A percentile compares a stretch with the other conserved stretches of the same genome.
phyloP scores from a whole-genome alignment of 163 green algal genomes.

The Smithsoniella earleae region DNA sequence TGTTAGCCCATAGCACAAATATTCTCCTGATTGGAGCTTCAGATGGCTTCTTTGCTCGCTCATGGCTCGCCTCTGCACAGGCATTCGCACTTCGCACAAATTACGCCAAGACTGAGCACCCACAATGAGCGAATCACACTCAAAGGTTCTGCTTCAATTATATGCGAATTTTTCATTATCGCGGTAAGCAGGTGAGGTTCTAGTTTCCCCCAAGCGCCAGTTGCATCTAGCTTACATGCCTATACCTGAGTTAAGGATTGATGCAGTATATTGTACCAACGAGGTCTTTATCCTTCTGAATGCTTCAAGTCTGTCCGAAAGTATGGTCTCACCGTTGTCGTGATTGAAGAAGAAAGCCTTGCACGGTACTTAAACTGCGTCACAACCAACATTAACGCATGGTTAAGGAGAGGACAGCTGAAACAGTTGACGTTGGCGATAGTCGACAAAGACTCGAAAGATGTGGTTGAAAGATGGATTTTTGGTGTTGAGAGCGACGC shows the following conservation, averaged over 20 bases:
- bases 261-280: slow-evolving; percentile 89
- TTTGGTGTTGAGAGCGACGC: slow-evolving; percentile 86
- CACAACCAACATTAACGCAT: slow-evolving; percentile 75
- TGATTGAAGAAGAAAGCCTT: slow-evolving; percentile 68
- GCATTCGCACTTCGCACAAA: no score
- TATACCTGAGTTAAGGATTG: no score
- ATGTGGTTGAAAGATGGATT: slow-evolving; percentile 91
- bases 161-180: slow-evolving; percentile 89
- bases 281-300: slow-evolving; percentile 91
- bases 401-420: slow-evolving; percentile 69
- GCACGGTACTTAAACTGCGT: slow-evolving; percentile 72
- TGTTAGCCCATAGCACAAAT: no score
- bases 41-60: no score
- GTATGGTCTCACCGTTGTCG: slow-evolving; percentile 83
- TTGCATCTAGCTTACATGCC: no score
- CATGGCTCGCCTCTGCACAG: no score
- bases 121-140: no score
- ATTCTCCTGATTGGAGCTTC: no score
- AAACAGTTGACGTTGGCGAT: slow-evolving; percentile 91
- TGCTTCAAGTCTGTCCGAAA: slow-evolving; percentile 79
- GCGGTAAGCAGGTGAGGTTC: slow-evolving; percentile 73
- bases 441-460: slow-evolving; percentile 49
- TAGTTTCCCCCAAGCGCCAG: no score
- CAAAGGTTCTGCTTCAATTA: slow-evolving; percentile 75
- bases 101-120: no score